A percentile compares a stretch with the other conserved stretches of the same genome.
phyloP scores from a whole-genome alignment of 2,329 filamentous ascomycete genomes.

The Hymenoscyphus occultus region DNA sequence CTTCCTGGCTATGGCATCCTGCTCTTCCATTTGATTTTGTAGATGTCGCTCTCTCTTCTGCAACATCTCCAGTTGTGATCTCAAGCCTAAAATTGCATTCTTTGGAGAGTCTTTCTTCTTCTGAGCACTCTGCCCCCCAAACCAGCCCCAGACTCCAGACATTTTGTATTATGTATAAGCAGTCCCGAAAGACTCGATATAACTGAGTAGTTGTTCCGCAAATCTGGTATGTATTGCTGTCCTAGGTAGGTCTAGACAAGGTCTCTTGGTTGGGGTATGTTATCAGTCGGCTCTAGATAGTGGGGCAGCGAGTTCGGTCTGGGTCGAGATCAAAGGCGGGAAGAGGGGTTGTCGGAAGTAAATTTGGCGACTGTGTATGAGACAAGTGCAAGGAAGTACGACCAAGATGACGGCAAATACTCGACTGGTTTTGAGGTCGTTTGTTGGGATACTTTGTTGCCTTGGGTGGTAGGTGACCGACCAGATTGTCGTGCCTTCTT shows the following conservation, averaged over 20 bases:
- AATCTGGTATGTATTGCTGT: background rate
- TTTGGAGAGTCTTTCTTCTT: constrained; percentile 93
- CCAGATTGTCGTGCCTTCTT: constrained; percentile 5
- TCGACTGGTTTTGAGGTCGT: background rate
- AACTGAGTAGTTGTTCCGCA: constrained; percentile 15
- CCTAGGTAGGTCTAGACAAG: background rate
- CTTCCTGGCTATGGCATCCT: constrained; percentile 85
- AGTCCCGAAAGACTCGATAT: constrained; percentile 17
- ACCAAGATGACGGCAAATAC: background rate
- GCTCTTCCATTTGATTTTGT: constrained; percentile 88
- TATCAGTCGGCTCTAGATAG: constrained; percentile 28
- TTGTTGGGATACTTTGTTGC: background rate
- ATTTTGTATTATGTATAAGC: constrained; percentile 41
- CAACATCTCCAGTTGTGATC: constrained; percentile 92
- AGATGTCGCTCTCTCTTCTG: constrained; percentile 94
- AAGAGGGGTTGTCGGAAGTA: background rate
- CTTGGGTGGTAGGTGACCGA: background rate
- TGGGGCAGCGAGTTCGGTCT: constrained; percentile 22
- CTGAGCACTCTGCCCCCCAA: constrained; percentile 77
- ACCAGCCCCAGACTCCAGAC: constrained; percentile 81
- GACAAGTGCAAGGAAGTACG: background rate
- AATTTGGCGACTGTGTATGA: background rate
- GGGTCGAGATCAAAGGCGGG: background rate
- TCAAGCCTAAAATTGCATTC: constrained; percentile 87
- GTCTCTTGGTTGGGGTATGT: constrained; percentile 13